phyloP scores from a whole-genome alignment of 2,329 filamentous ascomycete genomes.

The Rhexocercosporidium sp. region DNA sequence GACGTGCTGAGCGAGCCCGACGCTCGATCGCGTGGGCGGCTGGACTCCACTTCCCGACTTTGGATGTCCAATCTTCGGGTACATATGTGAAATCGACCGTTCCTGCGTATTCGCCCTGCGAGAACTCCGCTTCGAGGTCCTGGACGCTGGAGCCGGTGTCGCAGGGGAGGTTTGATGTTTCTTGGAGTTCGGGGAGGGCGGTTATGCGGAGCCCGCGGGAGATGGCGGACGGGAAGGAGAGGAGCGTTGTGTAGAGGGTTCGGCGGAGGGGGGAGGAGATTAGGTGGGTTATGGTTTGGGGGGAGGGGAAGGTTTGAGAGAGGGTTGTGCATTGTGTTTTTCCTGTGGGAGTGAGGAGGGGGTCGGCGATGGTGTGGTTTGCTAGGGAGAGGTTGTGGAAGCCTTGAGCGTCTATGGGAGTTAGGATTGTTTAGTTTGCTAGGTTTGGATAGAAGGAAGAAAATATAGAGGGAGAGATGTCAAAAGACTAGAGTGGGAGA shows the following conservation, averaged over 20 bases:
- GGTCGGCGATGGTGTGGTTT: constrained; percentile 78
- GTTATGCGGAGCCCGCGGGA: constrained; percentile 52
- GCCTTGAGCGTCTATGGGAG: constrained; percentile 67
- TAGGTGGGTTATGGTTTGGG: constrained; percentile 69
- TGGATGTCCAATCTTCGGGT: constrained; percentile 73
- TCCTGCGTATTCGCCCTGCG: constrained; percentile 43
- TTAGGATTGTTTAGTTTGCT: not conserved
- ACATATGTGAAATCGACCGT: constrained; percentile 68
- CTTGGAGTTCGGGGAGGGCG: constrained; percentile 77
- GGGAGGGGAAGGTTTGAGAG: constrained; percentile 65
- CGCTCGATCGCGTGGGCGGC: constrained; percentile 26
- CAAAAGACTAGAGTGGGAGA: not conserved
- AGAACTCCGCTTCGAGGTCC: constrained; percentile 65
- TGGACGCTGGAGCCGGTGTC: constrained; percentile 70
- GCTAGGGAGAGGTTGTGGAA: constrained; percentile 77
- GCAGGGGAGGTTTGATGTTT: constrained; percentile 75
- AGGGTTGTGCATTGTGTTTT: constrained; percentile 74
- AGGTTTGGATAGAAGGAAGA: not conserved
- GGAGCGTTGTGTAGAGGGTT: constrained; percentile 78
- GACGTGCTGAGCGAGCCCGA: constrained; percentile 60
- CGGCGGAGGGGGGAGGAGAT: constrained; percentile 81
- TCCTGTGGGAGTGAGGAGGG: constrained; percentile 77
- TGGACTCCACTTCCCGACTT: constrained; percentile 47
- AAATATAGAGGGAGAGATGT: not conserved
- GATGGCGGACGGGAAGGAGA: constrained; percentile 67